Base-by-base conservation (phyloP, 1,284 basidiomycete species). In the Fomitopsis schrenkii region DNA sequence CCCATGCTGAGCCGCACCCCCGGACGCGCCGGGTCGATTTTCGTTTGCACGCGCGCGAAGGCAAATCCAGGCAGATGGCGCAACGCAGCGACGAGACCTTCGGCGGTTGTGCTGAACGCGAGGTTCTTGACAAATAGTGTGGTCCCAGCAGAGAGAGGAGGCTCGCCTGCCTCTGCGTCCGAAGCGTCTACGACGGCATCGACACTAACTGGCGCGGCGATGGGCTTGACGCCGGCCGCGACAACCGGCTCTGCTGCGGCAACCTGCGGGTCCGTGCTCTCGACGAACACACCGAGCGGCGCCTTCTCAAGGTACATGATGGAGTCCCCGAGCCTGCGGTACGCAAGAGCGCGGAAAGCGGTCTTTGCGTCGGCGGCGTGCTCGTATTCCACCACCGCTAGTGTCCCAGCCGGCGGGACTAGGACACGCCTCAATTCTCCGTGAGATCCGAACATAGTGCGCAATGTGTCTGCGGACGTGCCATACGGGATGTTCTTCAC, bases 401-500 rank as follows among this genome's bases (percentile, higher is more conserved):
- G 89, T 1, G 96, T 98, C 1, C 97, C 96, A 4, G 94, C 88
- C 0, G 97, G 96, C 0, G 97, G 95, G 0, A 98, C 85, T 2
- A 98, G 76, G 3, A 97, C 85, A 17, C 91, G 83, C 28, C 74
- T 80, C n/a, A 97, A 78, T 59, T 83, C 79, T 7, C 95, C 96
- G 68, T 94, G 88, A 0, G 83, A 81, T 36, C 85, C 83, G 70
- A 99, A 97, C 48, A 98, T 72, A 63, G 89, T 88, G 38, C 85
- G 83, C 19, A 98, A 83, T 63, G 91, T 86, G 12, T 87, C 84
- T 0, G 80, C 77, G 1, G 88, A 85, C 0, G 95, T 98, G 15
- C 94, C 94, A 70, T 93, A 97, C 0, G 97, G 96, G 50, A 99
- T 95, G 76, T 99, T 98, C 80, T 99, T 99, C 63, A 98, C 93